Base-by-base conservation (phyloP, 345 rosid genomes). In the Syzygium oleosum region DNA sequence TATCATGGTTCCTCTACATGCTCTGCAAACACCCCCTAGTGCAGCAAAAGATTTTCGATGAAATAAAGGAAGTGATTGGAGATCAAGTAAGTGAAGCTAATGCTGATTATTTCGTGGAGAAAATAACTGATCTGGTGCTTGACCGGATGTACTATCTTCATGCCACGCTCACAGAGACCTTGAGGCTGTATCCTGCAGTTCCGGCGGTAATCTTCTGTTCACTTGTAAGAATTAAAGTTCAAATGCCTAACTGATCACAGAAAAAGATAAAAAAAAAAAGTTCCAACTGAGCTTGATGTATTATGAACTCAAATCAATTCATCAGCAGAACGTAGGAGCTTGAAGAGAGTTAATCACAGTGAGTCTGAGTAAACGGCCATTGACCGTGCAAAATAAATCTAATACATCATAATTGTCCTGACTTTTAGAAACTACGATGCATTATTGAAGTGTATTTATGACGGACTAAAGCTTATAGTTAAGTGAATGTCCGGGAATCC, bases 101-200 rank as follows among this genome's bases (percentile, higher is more conserved):
- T 43, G 87, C 89, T 23, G 90, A 92, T 49, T 92, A 88, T 25
- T 95, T 96, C 63, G 83, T 92, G 49, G 85, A 90, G 43, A 89
- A 89, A 31, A 84, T 95, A 63, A 92, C 90, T 0, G 94, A 93
- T 88, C 89, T 84, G 83, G 90, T 90, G 46, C 95, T 97, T 13
- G 95, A 97, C 23, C 58, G 86, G 65, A 93, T 95, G 98, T 97
- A 95, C 38, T 94, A 95, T 89, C 98, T 97, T 87, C 98, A 96
- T 56, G 97, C 98, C 43, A 89, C 95, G 7, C 91, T 97, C 85
- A 90, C 97, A 16, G 99, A 97, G 92, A 95, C 98, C 84, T 88
- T 95, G 89, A 91, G 99, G 89, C 91, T 97, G 8, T 93, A 94
- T 87, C 98, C 98, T 89, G 87, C 93, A 34, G 94, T 92, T 15